Base-by-base conservation (phyloP, 371 early-diverging fungal species). In the Apophysomyces elegans region DNA sequence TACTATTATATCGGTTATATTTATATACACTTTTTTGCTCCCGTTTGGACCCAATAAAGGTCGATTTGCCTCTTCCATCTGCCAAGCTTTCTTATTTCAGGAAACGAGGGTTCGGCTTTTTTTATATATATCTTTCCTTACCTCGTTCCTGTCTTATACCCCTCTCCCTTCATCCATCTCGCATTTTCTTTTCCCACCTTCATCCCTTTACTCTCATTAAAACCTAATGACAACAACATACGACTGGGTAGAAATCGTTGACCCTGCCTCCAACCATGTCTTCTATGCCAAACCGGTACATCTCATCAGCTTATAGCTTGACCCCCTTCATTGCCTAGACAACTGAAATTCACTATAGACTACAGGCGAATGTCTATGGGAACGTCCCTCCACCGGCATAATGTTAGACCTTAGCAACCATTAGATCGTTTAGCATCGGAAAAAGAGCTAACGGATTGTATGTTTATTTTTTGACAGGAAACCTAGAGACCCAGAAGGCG, bases 281-380 rank as follows among this genome's bases (percentile, higher is more conserved):
- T 93, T 93, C 71, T 96, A 90, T 66, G 93, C 92, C 60, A 94
- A 96, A 77, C 80, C 87, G 59, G 91, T 87, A 88, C 72, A 74
- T 77, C 43, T 26, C 8, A 32, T 41, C 32, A 47, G 50, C 36
- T 41, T 41, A 32, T 14, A 12, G 57, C 4, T 36, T 16, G 21
- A 37, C 26, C 11, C 36, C 44, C 7, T 37, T 21, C n/a, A 8
- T 46, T 26, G 14, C 12, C 61, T 35, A 44, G 32, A 12, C 56
- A 57, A 46, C 43, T 73, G 37, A 70, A 70, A 76, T 26, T 72
- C 50, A 37, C 12, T 35, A 7, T 65, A 81, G 78, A 36, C 50
- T n/a, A 86, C 88, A 7, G 90, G 91, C 16, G 87, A 88, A 66
- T 89, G 87, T 71, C 59, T 73, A 36, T 85, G 84, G 83, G 84